These are phyloP conservation scores for Serendipita sp. DNA, from an alignment of 768 basidiomycete genomes.

Conservation along the genomic window DNA sequence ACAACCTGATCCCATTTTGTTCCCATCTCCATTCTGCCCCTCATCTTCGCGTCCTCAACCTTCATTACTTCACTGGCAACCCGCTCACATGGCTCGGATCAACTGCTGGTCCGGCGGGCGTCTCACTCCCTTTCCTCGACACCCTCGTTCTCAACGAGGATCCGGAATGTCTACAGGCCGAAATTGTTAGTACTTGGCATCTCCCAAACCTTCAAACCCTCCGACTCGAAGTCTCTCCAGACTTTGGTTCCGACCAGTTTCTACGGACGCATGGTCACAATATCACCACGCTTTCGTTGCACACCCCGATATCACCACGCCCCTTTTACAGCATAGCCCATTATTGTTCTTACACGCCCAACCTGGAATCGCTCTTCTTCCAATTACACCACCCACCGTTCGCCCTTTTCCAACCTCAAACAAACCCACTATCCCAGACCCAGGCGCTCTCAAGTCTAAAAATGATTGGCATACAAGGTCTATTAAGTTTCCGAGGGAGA, in stretches of 20 bases:
- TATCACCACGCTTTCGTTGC: background rate
- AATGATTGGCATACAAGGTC: conserved; percentile 1
- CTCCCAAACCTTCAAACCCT: background rate
- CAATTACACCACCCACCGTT: conserved; percentile 1
- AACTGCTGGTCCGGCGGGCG: background rate
- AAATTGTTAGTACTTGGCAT: background rate
- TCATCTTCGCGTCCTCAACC: background rate
- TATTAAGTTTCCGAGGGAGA: background rate
- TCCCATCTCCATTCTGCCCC: background rate
- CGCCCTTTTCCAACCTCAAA: background rate
- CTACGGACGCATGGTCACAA: background rate
- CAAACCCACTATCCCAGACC: background rate
- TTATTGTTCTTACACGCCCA: background rate
- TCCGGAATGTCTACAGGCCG: background rate
- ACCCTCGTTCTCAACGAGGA: conserved; percentile 3
- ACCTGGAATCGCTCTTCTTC: background rate
- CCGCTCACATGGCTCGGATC: background rate
- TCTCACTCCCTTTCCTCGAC: background rate
- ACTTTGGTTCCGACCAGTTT: background rate
- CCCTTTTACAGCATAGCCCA: background rate
- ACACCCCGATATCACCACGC: background rate
- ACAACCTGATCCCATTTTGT: background rate
- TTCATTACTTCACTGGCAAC: background rate
- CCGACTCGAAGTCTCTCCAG: conserved; percentile 1
- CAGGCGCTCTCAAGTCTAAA: background rate